Base-by-base conservation (phyloP, 305 asterid species). In the Fraxinus floribunda region DNA sequence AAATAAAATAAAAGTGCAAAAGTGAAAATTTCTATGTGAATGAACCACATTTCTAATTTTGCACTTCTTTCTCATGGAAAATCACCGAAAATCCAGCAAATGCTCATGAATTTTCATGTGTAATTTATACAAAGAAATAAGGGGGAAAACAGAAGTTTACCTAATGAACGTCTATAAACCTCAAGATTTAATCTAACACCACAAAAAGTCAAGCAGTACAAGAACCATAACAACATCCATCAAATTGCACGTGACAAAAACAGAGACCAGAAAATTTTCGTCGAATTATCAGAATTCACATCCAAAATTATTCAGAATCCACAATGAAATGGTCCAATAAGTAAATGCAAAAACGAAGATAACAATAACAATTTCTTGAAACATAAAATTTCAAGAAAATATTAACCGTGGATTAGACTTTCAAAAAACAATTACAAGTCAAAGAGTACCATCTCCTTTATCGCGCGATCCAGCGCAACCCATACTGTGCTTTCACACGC, bases 401-500 rank as follows among this genome's bases (percentile, higher is more conserved):
- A 57, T 52, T 52, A 52, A 52, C 64, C 64, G 20, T 52, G 8
- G 9, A 52, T 52, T 20, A n/a, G 64, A 16, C 64, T 52, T 52
- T 52, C 64, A 5, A 52, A 16, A n/a, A 6, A 52, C 8, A 52
- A n/a, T 52, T n/a, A 52, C 22, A 52, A n/a, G 24, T 30, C 24
- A 80, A 72, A 35, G n/a, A 26, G 11, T 81, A 81, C 84, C 84
- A 64, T 88, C 89, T 7, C 71, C 79, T 86, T 88, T 88, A 52
- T 87, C 88, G 22, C 93, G 91, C 87, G 93, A 90, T 88, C 93
- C 91, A 81, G 91, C 90, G 86, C 93, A 90, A 66, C 93, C 93
- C 92, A 90, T 90, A 73, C 52, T 52, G 83, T 75, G 35, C 32
- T 11, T 29, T 66, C 74, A 66, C 74, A 66, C 36, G 80, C 52